phyloP scores from a whole-genome alignment of 495 filamentous ascomycete species.

The Penicillium nucicola region DNA sequence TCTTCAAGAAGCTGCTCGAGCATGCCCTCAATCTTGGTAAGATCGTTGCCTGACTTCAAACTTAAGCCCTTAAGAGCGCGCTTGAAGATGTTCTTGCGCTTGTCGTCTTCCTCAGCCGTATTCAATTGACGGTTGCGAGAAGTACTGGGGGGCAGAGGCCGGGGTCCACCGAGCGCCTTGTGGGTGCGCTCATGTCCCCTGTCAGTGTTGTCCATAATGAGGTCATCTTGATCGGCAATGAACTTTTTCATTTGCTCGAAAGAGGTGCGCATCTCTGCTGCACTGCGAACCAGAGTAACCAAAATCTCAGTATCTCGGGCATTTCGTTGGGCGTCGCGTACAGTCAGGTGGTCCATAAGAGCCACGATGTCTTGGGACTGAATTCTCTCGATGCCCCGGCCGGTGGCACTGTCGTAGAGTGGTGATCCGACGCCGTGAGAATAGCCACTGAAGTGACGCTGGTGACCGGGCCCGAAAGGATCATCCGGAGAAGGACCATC shows the following conservation, averaged over 20 bases:
- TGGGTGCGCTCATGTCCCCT: conserved; percentile 83
- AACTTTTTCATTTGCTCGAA: conserved; percentile 96
- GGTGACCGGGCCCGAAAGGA: conserved; percentile 55
- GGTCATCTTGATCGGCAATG: conserved; percentile 79
- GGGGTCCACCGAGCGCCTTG: conserved; percentile 79
- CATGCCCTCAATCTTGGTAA: conserved; percentile 93
- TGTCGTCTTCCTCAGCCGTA: conserved; percentile 73
- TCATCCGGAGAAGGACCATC: conserved; percentile 62
- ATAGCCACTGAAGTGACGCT: conserved; percentile 78
- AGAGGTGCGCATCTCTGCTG: conserved; percentile 94
- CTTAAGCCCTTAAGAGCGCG: conserved; percentile 87
- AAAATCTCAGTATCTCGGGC: conserved; percentile 96
- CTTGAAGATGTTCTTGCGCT: conserved; percentile 86
- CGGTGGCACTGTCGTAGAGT: conserved; percentile 87
- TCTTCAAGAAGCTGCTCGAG: conserved; percentile 86
- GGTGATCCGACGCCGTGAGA: conserved; percentile 77
- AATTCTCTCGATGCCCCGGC: conserved; percentile 85
- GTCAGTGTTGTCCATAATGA: conserved; percentile 78
- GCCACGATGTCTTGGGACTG: conserved; percentile 97
- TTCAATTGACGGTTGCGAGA: conserved; percentile 46
- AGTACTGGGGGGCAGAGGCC: conserved; percentile 65
- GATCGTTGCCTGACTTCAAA: conserved; percentile 80
- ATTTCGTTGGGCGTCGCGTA: conserved; percentile 94
- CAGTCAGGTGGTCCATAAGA: conserved; percentile 97
- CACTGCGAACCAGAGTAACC: conserved; percentile 87